Evolutionary conservation across 164 flowering plant genomes (phyloP).

Genomic region (Vitis amurensis): DNA sequence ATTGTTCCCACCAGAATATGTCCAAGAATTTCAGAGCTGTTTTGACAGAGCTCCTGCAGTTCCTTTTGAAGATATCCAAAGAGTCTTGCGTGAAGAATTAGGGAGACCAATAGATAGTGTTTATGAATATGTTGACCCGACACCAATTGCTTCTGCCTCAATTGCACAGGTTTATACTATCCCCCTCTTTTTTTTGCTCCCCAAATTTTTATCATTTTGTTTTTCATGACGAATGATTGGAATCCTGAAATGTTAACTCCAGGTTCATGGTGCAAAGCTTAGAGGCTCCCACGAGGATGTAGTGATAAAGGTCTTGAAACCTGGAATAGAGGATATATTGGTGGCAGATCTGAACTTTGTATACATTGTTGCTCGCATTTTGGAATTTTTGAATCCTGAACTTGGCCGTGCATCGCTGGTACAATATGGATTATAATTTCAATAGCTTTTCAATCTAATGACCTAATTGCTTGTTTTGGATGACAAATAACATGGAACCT

Average conservation of each 20-base stretch:
- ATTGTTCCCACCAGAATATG: conserved; percentile 85
- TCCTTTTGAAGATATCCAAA: conserved; percentile 78
- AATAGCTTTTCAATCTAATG: not conserved
- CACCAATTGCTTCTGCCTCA: conserved; percentile 97
- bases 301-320: conserved; percentile 92
- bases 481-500: too few relatives aligned
- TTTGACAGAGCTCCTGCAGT: conserved; percentile 86
- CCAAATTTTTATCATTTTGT: not conserved
- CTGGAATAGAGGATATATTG: conserved; percentile 87
- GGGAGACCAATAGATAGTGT: conserved; percentile 82
- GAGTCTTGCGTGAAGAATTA: conserved; percentile 66
- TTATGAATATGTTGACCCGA: conserved; percentile 86
- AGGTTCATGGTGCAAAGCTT: conserved; percentile 96
- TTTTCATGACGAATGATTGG: not conserved
- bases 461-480: too few relatives aligned
- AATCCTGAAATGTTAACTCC: conserved; percentile 15
- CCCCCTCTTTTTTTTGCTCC: not conserved
- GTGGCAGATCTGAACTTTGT: conserved; percentile 94
- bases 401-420: conserved; percentile 89
- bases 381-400: conserved; percentile 92
- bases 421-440: conserved; percentile 6
- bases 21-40: conserved; percentile 87
- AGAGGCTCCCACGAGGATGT: conserved; percentile 78
- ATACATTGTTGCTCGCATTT: conserved; percentile 79
- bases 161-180: conserved; percentile 74